Conservation (phyloP, 2,329 filamentous ascomycete genomes). For the Botryosphaeria dothidea region DNA sequence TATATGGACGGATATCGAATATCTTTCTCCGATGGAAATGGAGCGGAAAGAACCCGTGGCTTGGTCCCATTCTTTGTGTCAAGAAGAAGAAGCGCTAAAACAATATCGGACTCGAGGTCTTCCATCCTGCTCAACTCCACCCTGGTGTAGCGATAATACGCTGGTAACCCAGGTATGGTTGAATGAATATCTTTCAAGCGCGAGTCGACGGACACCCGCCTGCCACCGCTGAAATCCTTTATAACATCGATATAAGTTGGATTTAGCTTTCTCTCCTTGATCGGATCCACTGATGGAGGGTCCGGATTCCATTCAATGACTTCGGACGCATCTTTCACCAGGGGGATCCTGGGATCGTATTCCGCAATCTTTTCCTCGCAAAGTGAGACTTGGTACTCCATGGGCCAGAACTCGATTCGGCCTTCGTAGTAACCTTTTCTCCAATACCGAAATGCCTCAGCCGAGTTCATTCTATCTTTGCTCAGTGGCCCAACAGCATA, state of each 20-base stretch:
- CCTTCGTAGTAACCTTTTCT: background rate
- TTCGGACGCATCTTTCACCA: constrained; percentile 21
- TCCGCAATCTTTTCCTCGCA: too few relatives aligned
- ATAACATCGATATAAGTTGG: constrained; percentile 30
- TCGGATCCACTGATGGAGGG: constrained; percentile 12
- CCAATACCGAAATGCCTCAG: constrained; percentile 37
- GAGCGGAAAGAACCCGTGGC: constrained; percentile 26
- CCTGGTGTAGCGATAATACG: background rate
- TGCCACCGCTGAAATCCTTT: background rate
- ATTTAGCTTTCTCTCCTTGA: constrained; percentile 22
- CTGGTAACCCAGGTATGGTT: background rate
- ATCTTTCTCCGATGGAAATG: background rate
- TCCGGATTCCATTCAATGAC: constrained; percentile 32
- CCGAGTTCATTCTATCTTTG: constrained; percentile 26
- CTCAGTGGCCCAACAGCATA: constrained; percentile 32
- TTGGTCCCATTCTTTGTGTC: constrained; percentile 26
- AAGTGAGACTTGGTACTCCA: too few relatives aligned
- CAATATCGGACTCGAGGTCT: constrained; percentile 33
- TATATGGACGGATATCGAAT: background rate
- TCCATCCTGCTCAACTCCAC: background rate
- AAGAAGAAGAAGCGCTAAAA: constrained; percentile 35
- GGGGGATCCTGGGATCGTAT: constrained; percentile 22
- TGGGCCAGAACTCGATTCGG: background rate
- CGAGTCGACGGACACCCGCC: background rate
- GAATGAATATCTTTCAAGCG: background rate